Evolutionary conservation across 345 rosid species (phyloP).

Genomic region (Citrus australasica): DNA sequence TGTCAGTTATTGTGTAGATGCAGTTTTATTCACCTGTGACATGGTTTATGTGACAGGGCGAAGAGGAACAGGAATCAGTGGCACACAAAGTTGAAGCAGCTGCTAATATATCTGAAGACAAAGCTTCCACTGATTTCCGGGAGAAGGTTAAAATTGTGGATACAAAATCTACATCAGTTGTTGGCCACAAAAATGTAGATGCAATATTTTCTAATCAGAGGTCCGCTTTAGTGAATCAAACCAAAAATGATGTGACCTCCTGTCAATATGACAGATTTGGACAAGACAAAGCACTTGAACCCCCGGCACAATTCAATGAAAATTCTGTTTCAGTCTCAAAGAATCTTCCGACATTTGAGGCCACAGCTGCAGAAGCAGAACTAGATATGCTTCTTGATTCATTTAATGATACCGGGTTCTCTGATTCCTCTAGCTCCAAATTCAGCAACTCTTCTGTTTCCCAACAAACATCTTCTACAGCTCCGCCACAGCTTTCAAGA

Average conservation of each 20-base stretch:
- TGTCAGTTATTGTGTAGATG: not conserved
- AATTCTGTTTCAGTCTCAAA: constrained; percentile 3
- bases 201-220: constrained; percentile 9
- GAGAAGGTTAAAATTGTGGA: constrained; percentile 11
- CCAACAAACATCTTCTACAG: constrained; percentile 1
- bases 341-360: constrained; percentile 21
- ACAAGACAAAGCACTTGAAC: constrained; percentile 9
- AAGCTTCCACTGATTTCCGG: constrained; percentile 15
- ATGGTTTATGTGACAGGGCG: constrained; percentile 26
- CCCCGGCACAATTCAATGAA: not conserved
- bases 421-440: constrained; percentile 18
- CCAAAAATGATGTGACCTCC: constrained; percentile 14
- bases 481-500: constrained; percentile 16
- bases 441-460: constrained; percentile 2
- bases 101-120: constrained; percentile 18
- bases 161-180: not conserved
- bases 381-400: constrained; percentile 68
- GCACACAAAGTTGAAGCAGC: constrained; percentile 9
- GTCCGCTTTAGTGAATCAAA: constrained; percentile 16
- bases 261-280: constrained; percentile 8
- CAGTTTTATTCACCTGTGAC: constrained; percentile 10
- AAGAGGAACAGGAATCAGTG: constrained; percentile 17
- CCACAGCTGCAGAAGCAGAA: constrained; percentile 53
- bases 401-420: constrained; percentile 29
- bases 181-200: constrained; percentile 4